Evolutionary conservation across 139 green algal species (phyloP).

Genomic region (Microglena sp.): DNA sequence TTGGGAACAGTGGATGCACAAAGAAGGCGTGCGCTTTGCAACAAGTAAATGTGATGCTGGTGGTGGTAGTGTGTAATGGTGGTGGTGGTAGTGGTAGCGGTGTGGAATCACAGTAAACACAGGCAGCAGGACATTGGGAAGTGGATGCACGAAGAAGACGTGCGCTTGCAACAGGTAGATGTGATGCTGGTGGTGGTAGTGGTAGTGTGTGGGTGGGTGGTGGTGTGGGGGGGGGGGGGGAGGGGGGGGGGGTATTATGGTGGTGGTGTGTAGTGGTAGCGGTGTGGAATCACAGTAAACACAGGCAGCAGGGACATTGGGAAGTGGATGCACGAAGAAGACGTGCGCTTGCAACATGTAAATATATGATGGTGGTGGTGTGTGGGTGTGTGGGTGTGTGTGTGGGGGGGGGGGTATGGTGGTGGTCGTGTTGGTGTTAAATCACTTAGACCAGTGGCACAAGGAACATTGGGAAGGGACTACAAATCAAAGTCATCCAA

Average conservation of each 20-base stretch:
- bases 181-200: background rate
- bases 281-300: constrained; percentile 14
- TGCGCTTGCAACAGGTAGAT: constrained; percentile 14
- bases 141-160: constrained; percentile 17
- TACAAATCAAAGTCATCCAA: too few species aligned
- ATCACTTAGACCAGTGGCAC: background rate
- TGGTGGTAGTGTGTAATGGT: background rate
- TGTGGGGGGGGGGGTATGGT: background rate
- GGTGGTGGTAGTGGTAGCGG: too few species aligned
- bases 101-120: constrained; percentile 12
- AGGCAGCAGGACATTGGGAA: constrained; percentile 1
- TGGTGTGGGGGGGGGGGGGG: background rate
- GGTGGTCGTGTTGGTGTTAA: too few species aligned
- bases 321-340: constrained; percentile 14
- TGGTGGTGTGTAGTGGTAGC: too few species aligned
- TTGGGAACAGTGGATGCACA: constrained; percentile 7
- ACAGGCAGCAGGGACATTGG: constrained; percentile 2
- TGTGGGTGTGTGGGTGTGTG: background rate
- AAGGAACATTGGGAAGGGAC: constrained; percentile 11
- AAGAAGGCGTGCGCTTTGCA: constrained; percentile 17
- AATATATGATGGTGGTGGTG: background rate
- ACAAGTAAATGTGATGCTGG: constrained; percentile 7
- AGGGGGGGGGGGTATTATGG: too few species aligned
- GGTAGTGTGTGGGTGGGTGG: background rate
- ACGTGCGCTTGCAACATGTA: constrained; percentile 17